A percentile compares a stretch with the other conserved stretches of the same genome.
Evolutionary conservation across 352 stramenopile species (phyloP).

Genomic region (Phytophthora macrochlamydospora): DNA sequence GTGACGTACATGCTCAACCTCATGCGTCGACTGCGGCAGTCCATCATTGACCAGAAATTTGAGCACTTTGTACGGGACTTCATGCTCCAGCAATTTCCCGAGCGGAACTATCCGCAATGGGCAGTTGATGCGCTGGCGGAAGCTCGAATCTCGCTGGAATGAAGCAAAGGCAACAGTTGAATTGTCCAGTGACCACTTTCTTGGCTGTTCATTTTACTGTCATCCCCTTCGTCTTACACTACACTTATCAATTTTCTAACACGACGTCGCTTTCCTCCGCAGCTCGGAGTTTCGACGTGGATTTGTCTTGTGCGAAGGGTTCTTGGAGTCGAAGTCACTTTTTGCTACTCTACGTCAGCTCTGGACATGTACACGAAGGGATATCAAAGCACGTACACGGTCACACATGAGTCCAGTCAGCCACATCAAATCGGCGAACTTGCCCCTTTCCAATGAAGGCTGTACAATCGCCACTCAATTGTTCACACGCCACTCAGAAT

Average conservation of each 20-base stretch:
- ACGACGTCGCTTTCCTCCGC: constrained; percentile 20
- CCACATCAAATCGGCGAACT: background rate
- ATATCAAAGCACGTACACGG: constrained; percentile 17
- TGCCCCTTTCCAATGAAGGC: background rate
- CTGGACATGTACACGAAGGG: constrained; percentile 24
- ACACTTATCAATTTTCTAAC: constrained; percentile 33
- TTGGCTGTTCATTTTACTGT: constrained; percentile 28
- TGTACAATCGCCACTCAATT: background rate
- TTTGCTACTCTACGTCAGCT: constrained; percentile 30
- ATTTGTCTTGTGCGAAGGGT: constrained; percentile 19
- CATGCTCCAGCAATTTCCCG: constrained; percentile 75
- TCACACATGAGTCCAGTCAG: constrained; percentile 4
- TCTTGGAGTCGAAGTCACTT: constrained; percentile 32
- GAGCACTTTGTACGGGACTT: constrained; percentile 79
- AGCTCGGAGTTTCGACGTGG: constrained; percentile 16
- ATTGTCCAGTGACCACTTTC: constrained; percentile 20
- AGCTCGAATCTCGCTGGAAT: constrained; percentile 52
- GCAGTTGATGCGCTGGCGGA: constrained; percentile 68
- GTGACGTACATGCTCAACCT: constrained; percentile 86
- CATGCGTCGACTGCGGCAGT: constrained; percentile 71
- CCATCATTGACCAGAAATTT: constrained; percentile 77
- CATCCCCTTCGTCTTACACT: constrained; percentile 25
- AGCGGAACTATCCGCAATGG: constrained; percentile 64
- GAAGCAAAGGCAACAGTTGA: constrained; percentile 1
- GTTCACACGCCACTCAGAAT: constrained; percentile 22